A percentile compares a stretch with the other conserved stretches of the same genome.
Evolutionary conservation across 768 basidiomycete species (phyloP).

Genomic region (Favolaschia claudopus): DNA sequence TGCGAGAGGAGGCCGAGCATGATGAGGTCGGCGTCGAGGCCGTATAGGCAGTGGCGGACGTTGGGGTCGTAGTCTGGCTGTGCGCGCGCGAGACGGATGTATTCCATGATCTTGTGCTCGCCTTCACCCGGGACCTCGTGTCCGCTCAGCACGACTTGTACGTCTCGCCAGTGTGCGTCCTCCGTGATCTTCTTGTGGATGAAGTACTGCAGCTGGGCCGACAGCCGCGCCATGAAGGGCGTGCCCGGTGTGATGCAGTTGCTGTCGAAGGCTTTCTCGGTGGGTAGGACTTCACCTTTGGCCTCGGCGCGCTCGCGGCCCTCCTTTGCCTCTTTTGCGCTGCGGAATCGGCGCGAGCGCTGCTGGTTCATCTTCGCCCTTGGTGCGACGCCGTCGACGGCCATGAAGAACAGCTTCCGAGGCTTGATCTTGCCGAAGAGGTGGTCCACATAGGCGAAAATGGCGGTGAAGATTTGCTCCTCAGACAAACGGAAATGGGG

Average conservation of each 20-base stretch:
- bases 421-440: constrained; percentile 98
- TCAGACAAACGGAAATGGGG: constrained; percentile 95
- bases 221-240: constrained; percentile 93
- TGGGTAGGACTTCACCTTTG: constrained; percentile 91
- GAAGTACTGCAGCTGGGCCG: constrained; percentile 92
- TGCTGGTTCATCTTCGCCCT: constrained; percentile 99
- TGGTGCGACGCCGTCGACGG: constrained; percentile 96
- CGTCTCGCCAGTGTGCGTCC: constrained; percentile 93
- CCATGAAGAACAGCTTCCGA: constrained; percentile 98
- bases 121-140: constrained; percentile 99
- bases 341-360: constrained; percentile 90
- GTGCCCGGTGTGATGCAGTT: constrained; percentile 99
- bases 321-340: constrained; percentile 92
- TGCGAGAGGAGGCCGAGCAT: constrained; percentile 98
- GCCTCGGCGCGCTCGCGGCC: constrained; percentile 83
- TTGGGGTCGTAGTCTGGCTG: constrained; percentile 97
- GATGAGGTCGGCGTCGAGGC: constrained; percentile 96
- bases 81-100: constrained; percentile 92
- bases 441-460: constrained; percentile 96
- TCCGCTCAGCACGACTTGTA: constrained; percentile 93
- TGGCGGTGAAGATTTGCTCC: constrained; percentile 96
- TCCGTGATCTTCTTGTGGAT: constrained; percentile 98
- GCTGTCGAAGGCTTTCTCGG: constrained; percentile 96
- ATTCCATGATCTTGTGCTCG: constrained; percentile 99
- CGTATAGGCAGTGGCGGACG: constrained; percentile 96